Conservation (phyloP, 2,329 filamentous ascomycete genomes). For the Aspergillus sp. region DNA sequence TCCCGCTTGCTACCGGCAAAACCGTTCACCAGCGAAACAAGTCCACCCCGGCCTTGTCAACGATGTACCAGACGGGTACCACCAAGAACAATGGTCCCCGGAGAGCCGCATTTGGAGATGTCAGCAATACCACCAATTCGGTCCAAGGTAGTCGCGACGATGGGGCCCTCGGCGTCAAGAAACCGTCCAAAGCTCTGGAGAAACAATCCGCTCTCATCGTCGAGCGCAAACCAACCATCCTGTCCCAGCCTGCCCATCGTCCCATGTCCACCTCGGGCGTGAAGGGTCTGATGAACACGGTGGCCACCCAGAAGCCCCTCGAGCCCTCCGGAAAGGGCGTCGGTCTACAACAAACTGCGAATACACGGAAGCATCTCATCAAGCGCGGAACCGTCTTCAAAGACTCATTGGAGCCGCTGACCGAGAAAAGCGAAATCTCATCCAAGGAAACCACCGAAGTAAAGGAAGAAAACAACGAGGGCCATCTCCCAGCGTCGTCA, state of each 20-base stretch:
- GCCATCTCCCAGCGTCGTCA: conserved; percentile 6
- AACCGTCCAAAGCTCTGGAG: conserved; percentile 31
- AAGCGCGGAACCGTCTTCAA: conserved; percentile 59
- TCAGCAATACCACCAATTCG: conserved; percentile 65
- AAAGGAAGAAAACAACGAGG: conserved; percentile 23
- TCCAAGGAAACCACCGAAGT: conserved; percentile 28
- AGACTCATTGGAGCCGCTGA: conserved; percentile 43
- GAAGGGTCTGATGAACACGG: conserved; percentile 38
- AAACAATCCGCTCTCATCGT: conserved; percentile 28
- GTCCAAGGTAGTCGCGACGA: conserved; percentile 55
- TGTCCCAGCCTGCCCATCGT: conserved; percentile 63
- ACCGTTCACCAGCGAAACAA: conserved; percentile 78
- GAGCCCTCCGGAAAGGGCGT: conserved; percentile 34
- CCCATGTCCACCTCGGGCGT: conserved; percentile 45
- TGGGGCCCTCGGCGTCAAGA: conserved; percentile 50
- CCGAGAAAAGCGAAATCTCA: conserved; percentile 27
- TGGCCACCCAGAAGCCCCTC: conserved; percentile 29
- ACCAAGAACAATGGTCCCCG: conserved; percentile 65
- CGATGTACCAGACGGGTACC: conserved; percentile 51
- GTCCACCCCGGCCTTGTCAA: conserved; percentile 65
- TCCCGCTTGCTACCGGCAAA: conserved; percentile 52
- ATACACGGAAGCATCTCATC: conserved; percentile 47
- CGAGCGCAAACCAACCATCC: conserved; percentile 46
- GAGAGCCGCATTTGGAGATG: conserved; percentile 76
- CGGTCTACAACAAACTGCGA: conserved; percentile 33